Percentiles rank a stretch among this genome's conserved stretches.
phyloP scores from a whole-genome alignment of 2,329 filamentous ascomycete genomes.

The Xylaria digitata region DNA sequence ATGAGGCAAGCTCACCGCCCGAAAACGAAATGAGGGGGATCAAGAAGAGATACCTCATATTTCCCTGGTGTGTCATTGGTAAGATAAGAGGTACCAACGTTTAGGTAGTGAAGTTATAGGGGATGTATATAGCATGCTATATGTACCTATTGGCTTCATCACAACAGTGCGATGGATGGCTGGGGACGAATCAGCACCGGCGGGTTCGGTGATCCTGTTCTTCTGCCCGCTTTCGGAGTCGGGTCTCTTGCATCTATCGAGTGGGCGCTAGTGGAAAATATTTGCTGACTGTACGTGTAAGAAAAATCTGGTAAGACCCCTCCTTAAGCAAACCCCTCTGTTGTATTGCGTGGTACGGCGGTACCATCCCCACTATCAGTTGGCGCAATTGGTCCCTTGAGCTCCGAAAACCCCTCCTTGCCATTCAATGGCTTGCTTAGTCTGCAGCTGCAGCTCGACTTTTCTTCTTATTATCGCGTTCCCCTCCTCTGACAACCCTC shows the following conservation, averaged over 20 bases:
- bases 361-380: slow-evolving; percentile 28
- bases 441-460: slow-evolving; percentile 27
- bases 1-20: background rate
- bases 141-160: too few relatives aligned
- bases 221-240: slow-evolving; percentile 39
- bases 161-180: too few relatives aligned
- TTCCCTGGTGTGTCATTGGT: background rate
- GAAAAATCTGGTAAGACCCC: slow-evolving; percentile 14
- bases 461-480: slow-evolving; percentile 35
- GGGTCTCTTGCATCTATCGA: slow-evolving; percentile 25
- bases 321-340: slow-evolving; percentile 27
- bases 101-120: too few relatives aligned
- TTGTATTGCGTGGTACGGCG: slow-evolving; percentile 16
- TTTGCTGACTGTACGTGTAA: slow-evolving; percentile 38
- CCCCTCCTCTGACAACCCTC: slow-evolving; percentile 33
- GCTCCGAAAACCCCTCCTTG: slow-evolving; percentile 37
- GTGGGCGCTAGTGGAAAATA: slow-evolving; percentile 33
- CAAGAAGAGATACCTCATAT: too few relatives aligned
- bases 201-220: slow-evolving; percentile 13
- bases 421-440: slow-evolving; percentile 26
- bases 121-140: too few relatives aligned
- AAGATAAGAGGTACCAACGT: background rate
- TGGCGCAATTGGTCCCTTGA: slow-evolving; percentile 34
- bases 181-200: background rate
- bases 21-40: background rate